Percentiles rank a stretch among this genome's conserved stretches.
These are phyloP conservation scores for Lobosporangium transversale DNA, from an alignment of 192 early-diverging fungal species.

Conservation along the genomic window DNA sequence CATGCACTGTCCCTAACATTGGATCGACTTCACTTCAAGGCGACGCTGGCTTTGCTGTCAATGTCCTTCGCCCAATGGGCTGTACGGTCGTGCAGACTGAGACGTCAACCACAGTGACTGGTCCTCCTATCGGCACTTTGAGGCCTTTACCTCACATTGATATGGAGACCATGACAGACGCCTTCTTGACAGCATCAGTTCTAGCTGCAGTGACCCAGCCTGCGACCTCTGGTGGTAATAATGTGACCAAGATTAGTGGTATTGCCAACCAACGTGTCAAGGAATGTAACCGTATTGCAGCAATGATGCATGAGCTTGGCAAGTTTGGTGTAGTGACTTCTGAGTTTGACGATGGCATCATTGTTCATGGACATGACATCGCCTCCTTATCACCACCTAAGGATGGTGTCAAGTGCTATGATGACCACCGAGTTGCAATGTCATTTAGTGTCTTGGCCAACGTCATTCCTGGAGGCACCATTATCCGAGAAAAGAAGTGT, in stretches of 20 bases:
- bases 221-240: conserved; percentile 54
- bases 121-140: conserved; percentile 79
- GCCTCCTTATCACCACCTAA: conserved; percentile 59
- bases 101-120: conserved; percentile 88
- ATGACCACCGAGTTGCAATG: conserved; percentile 99
- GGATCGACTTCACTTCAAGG: conserved; percentile 93
- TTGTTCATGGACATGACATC: conserved; percentile 76
- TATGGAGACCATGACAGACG: conserved; percentile 99
- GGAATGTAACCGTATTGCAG: conserved; percentile 97
- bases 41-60: conserved; percentile 89
- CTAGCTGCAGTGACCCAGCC: conserved; percentile 86
- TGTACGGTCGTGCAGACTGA: conserved; percentile 90
- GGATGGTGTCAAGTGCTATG: conserved; percentile 90
- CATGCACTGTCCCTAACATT: conserved; percentile 92
- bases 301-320: conserved; percentile 93
- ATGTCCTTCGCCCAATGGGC: conserved; percentile 93
- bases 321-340: conserved; percentile 87
- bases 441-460: conserved; percentile 89
- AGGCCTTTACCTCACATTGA: conserved; percentile 81
- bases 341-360: conserved; percentile 91
- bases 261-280: conserved; percentile 98
- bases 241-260: conserved; percentile 87
- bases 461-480: conserved; percentile 75
- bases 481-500: conserved; percentile 94
- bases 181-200: conserved; percentile 94